A percentile compares a stretch with the other conserved stretches of the same genome.
Conservation (phyloP, 371 early-diverging fungal species). For the Mucor piriformis region DNA sequence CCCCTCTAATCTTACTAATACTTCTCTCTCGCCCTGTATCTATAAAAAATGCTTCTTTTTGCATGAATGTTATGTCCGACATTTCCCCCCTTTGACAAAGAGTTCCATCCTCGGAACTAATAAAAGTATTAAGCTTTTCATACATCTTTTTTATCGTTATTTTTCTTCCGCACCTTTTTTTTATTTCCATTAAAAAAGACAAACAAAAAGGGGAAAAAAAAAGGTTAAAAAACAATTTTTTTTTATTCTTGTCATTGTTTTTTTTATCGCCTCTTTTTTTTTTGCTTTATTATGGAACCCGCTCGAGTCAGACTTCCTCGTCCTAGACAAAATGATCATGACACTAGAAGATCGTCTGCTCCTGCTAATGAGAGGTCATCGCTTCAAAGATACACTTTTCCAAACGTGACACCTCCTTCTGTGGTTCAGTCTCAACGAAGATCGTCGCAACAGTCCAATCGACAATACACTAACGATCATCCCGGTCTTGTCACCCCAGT, state of each 20-base stretch:
- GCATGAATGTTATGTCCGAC: not conserved
- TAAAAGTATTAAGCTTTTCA: not conserved
- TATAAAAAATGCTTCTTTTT: not conserved
- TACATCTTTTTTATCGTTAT: not conserved
- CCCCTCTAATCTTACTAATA: not conserved
- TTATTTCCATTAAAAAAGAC: not conserved
- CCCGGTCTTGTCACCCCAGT: constrained; percentile 23
- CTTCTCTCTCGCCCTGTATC: not conserved
- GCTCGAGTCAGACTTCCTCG: constrained; percentile 22
- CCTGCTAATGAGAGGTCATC: not conserved
- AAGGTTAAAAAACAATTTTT: not conserved
- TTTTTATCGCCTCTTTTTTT: not conserved
- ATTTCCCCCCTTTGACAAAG: not conserved
- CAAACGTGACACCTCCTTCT: constrained; percentile 22
- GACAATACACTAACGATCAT: not conserved
- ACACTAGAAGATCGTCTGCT: constrained; percentile 8
- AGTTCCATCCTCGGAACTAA: not conserved
- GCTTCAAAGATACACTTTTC: constrained; percentile 16
- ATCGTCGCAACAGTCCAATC: constrained; percentile 2
- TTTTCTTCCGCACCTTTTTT: constrained; percentile 1
- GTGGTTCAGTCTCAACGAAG: constrained; percentile 21
- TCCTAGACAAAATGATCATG: constrained; percentile 11
- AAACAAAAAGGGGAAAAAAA: not conserved
- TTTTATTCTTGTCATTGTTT: not conserved
- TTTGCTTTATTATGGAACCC: constrained; percentile 13